Base-by-base conservation (phyloP, 345 rosid species). In the Cardiospermum halicacabum region DNA sequence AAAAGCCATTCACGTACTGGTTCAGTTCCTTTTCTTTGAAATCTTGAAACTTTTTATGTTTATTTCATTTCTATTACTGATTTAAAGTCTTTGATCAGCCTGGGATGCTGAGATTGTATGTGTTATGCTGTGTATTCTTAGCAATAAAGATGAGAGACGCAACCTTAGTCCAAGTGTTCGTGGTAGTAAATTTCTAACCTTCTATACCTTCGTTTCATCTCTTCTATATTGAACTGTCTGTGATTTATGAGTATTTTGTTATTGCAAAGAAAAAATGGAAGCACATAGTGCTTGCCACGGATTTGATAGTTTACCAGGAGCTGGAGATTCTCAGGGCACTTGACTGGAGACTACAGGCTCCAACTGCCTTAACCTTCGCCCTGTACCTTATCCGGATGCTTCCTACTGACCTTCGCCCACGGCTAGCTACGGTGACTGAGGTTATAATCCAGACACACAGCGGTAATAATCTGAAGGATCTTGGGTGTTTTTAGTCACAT, bases 281-380 rank as follows among this genome's bases (percentile, higher is more conserved):
- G 8, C 2, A 47, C 19, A 3, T 47, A 24, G 19, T 13, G 10
- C 0, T 47, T 24, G 19, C 13, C 5, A 7, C 4, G 7, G 22
- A 8, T 0, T 30, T 12, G 3, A 12, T 45, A 0, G 21, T 13
- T 28, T 2, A 7, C 4, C 15, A 40, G 61, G 69, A 55, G 47
- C 16, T 22, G 40, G 18, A 15, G 15, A 56, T 65, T 56, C 62
- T 65, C 16, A 13, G 30, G 3, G 61, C 30, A 11, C 40, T 55
- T 42, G n/a, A 55, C 3, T 65, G 69, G 69, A 5, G 11, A 11
- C 7, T 45, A 30, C 54, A 27, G 19, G 3, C 69, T 19, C 51
- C 43, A 7, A 30, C 25, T 1, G 42, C 69, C 8, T 10, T 65
- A 27, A 18, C 15, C 45, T 65, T 65, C 16, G 54, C 56, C 7